phyloP scores from a whole-genome alignment of 768 basidiomycete species.

The Naematelia encephala region DNA sequence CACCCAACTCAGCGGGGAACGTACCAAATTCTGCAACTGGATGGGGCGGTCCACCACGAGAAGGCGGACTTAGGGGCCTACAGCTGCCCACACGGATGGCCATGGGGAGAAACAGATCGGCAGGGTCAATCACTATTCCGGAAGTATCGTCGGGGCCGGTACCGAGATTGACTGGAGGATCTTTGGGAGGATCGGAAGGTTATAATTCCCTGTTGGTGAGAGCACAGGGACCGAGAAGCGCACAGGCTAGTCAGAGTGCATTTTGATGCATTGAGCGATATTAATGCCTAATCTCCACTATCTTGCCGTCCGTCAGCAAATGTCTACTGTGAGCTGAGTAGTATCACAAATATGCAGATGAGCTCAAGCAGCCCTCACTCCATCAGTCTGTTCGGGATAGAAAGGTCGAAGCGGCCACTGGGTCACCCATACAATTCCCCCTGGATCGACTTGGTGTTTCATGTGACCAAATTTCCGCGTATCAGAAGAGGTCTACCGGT shows the following conservation, averaged over 20 bases:
- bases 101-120: constrained; percentile 12
- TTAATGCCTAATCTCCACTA: too few species aligned
- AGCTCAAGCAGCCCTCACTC: too few species aligned
- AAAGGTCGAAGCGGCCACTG: too few species aligned
- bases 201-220: not conserved
- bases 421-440: too few species aligned
- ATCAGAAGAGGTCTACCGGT: too few species aligned
- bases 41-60: not conserved
- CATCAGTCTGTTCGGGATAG: too few species aligned
- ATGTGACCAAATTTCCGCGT: too few species aligned
- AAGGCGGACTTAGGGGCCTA: constrained; percentile 31
- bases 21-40: constrained; percentile 7
- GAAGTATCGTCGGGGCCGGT: not conserved
- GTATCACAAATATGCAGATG: too few species aligned
- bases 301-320: too few species aligned
- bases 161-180: not conserved
- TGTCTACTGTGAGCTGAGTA: too few species aligned
- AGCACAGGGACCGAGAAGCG: constrained; percentile 3
- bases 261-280: too few species aligned
- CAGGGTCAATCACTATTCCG: not conserved
- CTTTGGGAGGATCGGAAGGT: not conserved
- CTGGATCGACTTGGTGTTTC: too few species aligned
- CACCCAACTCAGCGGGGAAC: constrained; percentile 14
- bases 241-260: constrained; percentile 8
- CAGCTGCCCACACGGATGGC: constrained; percentile 36